Evolutionary conservation across 768 basidiomycete genomes (phyloP).

Genomic region (Suillus ampliporus): DNA sequence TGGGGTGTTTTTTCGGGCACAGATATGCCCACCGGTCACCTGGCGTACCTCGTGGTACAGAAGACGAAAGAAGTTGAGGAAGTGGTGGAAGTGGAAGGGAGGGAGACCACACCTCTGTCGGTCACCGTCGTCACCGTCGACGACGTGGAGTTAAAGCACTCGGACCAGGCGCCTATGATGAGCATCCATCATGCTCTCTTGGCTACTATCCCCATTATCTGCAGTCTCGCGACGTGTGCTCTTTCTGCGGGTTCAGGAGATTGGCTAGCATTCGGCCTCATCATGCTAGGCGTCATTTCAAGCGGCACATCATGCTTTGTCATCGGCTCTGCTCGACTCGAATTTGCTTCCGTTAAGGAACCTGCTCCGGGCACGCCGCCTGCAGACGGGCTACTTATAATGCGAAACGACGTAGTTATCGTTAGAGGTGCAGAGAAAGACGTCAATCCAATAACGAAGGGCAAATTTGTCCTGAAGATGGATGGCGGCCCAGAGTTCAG

Average conservation of each 20-base stretch:
- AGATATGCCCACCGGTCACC: slow-evolving; percentile 24
- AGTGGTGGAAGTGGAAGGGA: slow-evolving; percentile 23
- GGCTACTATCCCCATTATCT: slow-evolving; percentile 28
- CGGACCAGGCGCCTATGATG: slow-evolving; percentile 17
- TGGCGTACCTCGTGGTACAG: slow-evolving; percentile 27
- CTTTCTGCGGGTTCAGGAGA: slow-evolving; percentile 33
- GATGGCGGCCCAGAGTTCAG: slow-evolving; percentile 22
- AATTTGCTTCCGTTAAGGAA: slow-evolving; percentile 20
- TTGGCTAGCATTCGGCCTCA: slow-evolving; percentile 39
- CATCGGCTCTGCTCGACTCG: slow-evolving; percentile 37
- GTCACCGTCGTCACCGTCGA: slow-evolving; percentile 22
- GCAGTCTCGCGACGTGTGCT: slow-evolving; percentile 29
- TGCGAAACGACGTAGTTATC: slow-evolving; percentile 32
- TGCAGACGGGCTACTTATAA: slow-evolving; percentile 39
- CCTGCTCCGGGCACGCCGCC: slow-evolving; percentile 31
- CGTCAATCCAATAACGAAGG: slow-evolving; percentile 39
- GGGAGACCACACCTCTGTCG: slow-evolving; percentile 21
- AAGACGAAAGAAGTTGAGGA: slow-evolving; percentile 16
- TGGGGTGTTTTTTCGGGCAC: slow-evolving; percentile 32
- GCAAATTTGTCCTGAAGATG: slow-evolving; percentile 33
- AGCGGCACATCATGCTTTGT: slow-evolving; percentile 36
- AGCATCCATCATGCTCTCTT: slow-evolving; percentile 19
- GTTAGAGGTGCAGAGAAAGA: slow-evolving; percentile 38
- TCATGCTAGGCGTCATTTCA: slow-evolving; percentile 38
- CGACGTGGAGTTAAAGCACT: slow-evolving; percentile 8